phyloP scores from a whole-genome alignment of 1,284 basidiomycete genomes.

The Ganoderma leucocontextum region DNA sequence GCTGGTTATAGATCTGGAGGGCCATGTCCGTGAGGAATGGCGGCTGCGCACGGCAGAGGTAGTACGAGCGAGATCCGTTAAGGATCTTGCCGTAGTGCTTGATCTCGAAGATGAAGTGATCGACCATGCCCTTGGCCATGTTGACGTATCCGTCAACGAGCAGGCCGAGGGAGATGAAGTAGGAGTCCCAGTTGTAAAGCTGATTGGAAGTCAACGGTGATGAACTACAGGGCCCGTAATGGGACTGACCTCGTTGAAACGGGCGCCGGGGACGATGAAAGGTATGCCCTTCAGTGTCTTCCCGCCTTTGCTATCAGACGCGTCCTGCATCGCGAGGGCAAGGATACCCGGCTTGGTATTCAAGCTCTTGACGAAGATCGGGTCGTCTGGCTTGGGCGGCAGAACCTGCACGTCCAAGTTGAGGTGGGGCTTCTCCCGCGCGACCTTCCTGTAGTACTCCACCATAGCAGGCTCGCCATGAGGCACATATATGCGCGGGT shows the following conservation, averaged over 20 bases:
- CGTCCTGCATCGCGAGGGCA: conserved; percentile 94
- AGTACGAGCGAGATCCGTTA: conserved; percentile 86
- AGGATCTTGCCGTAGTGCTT: conserved; percentile 94
- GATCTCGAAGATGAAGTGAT: conserved; percentile 99
- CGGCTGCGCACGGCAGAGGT: conserved; percentile 95
- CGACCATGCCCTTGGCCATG: conserved; percentile 97
- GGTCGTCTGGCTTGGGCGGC: conserved; percentile 87
- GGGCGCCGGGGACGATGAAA: conserved; percentile 96
- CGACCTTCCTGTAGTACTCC: conserved; percentile 89
- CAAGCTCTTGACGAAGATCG: conserved; percentile 89
- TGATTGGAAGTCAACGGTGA: conserved; percentile 38
- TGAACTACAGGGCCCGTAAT: not conserved
- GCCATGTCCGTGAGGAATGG: conserved; percentile 99
- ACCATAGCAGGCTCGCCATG: conserved; percentile 93
- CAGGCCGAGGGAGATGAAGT: conserved; percentile 94
- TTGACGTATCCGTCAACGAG: conserved; percentile 93
- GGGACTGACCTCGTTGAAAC: conserved; percentile 91
- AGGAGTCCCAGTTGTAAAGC: conserved; percentile 94
- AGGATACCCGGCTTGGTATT: conserved; percentile 95
- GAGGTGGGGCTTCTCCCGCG: conserved; percentile 87
- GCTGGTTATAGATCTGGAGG: conserved; percentile 95
- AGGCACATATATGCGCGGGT: conserved; percentile 95
- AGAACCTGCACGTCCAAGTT: conserved; percentile 92
- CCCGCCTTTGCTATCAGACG: conserved; percentile 81
- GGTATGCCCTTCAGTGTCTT: conserved; percentile 92